phyloP scores from a whole-genome alignment of 2,329 filamentous ascomycete genomes.

The Helotiales sp. region DNA sequence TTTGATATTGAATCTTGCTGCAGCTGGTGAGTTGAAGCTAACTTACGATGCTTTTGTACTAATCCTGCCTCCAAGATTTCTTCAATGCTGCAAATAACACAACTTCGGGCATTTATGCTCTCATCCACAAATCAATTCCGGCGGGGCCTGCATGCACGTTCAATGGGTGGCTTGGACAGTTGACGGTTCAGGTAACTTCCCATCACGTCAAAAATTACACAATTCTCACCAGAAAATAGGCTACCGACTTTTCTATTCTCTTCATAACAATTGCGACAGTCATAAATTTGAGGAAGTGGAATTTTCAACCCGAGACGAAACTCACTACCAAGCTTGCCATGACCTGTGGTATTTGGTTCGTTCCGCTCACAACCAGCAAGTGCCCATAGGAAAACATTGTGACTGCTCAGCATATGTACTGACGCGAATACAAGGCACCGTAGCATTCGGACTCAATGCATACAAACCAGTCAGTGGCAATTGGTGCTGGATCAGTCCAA shows the following conservation, averaged over 20 bases:
- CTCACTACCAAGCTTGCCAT: conserved; percentile 5
- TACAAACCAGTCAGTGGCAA: conserved; percentile 39
- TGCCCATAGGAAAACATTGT: neutral
- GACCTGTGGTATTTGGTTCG: conserved; percentile 15
- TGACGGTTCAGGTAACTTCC: conserved; percentile 41
- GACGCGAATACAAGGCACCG: conserved; percentile 4
- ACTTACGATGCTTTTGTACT: neutral
- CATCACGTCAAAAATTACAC: neutral
- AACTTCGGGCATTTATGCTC: conserved; percentile 16
- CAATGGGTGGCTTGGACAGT: conserved; percentile 47
- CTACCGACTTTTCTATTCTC: conserved; percentile 44
- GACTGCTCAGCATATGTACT: neutral
- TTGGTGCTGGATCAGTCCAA: conserved; percentile 42
- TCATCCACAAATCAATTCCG: conserved; percentile 12
- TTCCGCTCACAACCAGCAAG: conserved; percentile 16
- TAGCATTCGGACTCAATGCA: conserved; percentile 9
- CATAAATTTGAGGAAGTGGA: conserved; percentile 39
- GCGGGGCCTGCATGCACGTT: conserved; percentile 38
- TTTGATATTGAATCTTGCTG: conserved; percentile 24
- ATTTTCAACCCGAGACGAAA: conserved; percentile 34
- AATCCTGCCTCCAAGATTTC: conserved; percentile 6
- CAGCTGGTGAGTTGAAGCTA: conserved; percentile 19
- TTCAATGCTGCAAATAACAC: conserved; percentile 18
- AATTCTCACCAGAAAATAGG: conserved; percentile 14
- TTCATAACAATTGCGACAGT: conserved; percentile 45